A percentile compares a stretch with the other conserved stretches of the same genome.
Evolutionary conservation across 2,329 filamentous ascomycete species (phyloP).

Genomic region (Calonectria fujianensis): DNA sequence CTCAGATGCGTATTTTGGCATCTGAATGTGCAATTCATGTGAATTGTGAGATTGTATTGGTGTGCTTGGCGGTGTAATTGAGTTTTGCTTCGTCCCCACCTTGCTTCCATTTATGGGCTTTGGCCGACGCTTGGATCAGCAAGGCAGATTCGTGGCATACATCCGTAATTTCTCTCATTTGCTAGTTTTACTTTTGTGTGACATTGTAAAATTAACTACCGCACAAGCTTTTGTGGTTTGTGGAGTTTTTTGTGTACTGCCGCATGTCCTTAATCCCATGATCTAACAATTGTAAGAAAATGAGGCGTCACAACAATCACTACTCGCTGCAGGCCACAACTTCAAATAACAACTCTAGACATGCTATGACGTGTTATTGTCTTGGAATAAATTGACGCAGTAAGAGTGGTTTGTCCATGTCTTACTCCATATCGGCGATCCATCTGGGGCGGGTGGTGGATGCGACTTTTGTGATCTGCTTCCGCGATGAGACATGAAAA

Average conservation of each 20-base stretch:
- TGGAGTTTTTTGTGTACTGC: background rate
- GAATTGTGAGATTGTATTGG: background rate
- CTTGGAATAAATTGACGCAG: background rate
- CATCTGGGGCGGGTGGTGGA: background rate
- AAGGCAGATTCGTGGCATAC: background rate
- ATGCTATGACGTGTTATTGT: background rate
- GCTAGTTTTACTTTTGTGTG: background rate
- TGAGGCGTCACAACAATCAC: background rate
- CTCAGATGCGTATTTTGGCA: background rate
- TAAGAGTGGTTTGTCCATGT: background rate
- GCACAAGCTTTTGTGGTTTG: too few species aligned
- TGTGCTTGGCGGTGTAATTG: constrained; percentile 11
- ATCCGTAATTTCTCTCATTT: background rate
- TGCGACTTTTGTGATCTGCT: background rate
- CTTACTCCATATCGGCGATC: background rate
- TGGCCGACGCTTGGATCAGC: background rate
- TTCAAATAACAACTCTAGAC: background rate
- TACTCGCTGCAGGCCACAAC: background rate
- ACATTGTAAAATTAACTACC: too few species aligned
- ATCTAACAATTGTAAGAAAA: background rate
- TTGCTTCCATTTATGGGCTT: background rate
- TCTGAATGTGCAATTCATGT: background rate
- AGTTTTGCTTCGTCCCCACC: constrained; percentile 1
- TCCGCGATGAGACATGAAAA: too few species aligned
- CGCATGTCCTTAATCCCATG: background rate